Percentiles rank a stretch among this genome's conserved stretches.
These are phyloP conservation scores for Aspergillus ochraceus DNA, from an alignment of 2,329 filamentous ascomycete genomes.

Conservation along the genomic window DNA sequence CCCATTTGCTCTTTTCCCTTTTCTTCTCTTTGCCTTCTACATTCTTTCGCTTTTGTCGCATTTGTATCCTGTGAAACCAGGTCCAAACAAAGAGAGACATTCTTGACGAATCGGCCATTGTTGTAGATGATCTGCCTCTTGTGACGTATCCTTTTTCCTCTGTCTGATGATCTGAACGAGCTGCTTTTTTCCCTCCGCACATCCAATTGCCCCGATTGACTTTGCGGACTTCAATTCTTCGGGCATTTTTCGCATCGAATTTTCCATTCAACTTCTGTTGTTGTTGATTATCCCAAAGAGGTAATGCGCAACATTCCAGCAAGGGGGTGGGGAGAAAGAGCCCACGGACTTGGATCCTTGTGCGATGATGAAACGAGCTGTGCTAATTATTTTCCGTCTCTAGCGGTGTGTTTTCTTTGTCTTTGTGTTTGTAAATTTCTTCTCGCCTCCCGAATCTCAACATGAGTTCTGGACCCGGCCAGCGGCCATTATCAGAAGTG, in stretches of 20 bases:
- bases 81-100: slow-evolving; percentile 9
- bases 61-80: slow-evolving; percentile 12
- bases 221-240: slow-evolving; percentile 1
- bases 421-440: slow-evolving; percentile 9
- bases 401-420: slow-evolving; percentile 16
- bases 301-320: slow-evolving; percentile 20
- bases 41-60: slow-evolving; percentile 18
- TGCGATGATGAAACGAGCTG: slow-evolving; percentile 12
- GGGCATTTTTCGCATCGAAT: slow-evolving; percentile 8
- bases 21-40: slow-evolving; percentile 2
- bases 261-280: slow-evolving; percentile 8
- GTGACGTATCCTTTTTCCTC: slow-evolving; percentile 14
- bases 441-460: slow-evolving; percentile 50
- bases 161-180: slow-evolving; percentile 18
- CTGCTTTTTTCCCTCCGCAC: slow-evolving; percentile 5
- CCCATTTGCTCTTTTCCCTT: slow-evolving; percentile 15
- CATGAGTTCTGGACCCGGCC: slow-evolving; percentile 58
- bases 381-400: slow-evolving; percentile 14
- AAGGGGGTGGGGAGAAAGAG: slow-evolving; percentile 12
- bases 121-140: slow-evolving; percentile 14
- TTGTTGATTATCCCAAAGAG: slow-evolving; percentile 23
- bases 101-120: slow-evolving; percentile 17
- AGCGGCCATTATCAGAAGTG: slow-evolving; percentile 84
- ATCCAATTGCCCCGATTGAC: not conserved
- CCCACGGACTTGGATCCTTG: slow-evolving; percentile 2